Conservation (phyloP, 306 rosid genomes). For the Herpetospermum pedunculosum region DNA sequence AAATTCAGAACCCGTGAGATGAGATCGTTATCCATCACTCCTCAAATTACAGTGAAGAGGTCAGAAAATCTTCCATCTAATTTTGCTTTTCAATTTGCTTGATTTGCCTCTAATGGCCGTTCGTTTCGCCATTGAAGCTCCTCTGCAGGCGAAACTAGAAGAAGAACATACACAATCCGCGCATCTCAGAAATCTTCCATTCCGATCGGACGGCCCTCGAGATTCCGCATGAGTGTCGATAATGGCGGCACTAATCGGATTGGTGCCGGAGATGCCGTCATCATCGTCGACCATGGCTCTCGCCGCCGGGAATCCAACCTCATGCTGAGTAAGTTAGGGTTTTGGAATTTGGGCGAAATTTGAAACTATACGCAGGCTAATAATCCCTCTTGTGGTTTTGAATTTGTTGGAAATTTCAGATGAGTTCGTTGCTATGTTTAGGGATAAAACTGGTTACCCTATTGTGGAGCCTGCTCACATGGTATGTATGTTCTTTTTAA, state of each 20-base stretch:
- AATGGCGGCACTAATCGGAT: slow-evolving; percentile 27
- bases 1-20: neutral
- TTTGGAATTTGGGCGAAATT: neutral
- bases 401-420: slow-evolving; percentile 28
- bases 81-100: neutral
- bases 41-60: slow-evolving; percentile 24
- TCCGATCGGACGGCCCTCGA: slow-evolving; percentile 6
- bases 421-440: slow-evolving; percentile 78
- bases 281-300: slow-evolving; percentile 91
- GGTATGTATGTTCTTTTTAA: slow-evolving; percentile 43
- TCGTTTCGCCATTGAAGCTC: slow-evolving; percentile 17
- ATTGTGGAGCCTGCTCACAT: slow-evolving; percentile 94
- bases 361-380: neutral
- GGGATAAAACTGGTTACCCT: slow-evolving; percentile 56
- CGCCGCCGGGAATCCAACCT: slow-evolving; percentile 81
- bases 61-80: neutral
- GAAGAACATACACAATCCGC: slow-evolving; percentile 20
- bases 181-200: slow-evolving; percentile 24
- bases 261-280: slow-evolving; percentile 45
- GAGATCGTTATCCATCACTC: slow-evolving; percentile 8
- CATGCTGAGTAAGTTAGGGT: slow-evolving; percentile 60
- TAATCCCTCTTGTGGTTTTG: neutral
- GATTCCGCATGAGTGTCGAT: slow-evolving; percentile 23
- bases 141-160: slow-evolving; percentile 20
- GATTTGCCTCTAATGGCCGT: neutral